These are phyloP conservation scores for Salinomyces thailandicus DNA, from an alignment of 2,329 filamentous ascomycete species.

Conservation along the genomic window DNA sequence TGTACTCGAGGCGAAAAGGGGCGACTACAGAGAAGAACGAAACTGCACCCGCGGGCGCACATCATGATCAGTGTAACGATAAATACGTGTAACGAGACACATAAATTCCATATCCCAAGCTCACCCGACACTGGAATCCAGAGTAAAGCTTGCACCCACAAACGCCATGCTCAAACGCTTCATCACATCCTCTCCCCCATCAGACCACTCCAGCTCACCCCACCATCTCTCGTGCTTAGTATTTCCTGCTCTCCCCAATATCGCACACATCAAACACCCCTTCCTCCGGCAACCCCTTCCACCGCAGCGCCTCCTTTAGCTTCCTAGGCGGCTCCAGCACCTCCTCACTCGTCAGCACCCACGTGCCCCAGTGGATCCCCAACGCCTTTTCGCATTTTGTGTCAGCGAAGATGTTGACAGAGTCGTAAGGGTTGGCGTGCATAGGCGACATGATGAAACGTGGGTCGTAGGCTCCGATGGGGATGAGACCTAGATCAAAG, in stretches of 20 bases:
- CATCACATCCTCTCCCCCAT: not conserved
- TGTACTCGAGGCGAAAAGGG: no score
- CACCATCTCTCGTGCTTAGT: conserved; percentile 1
- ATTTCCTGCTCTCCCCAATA: conserved; percentile 74
- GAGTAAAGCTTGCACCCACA: conserved; percentile 5
- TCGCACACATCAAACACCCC: conserved; percentile 74
- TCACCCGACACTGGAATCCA: not conserved
- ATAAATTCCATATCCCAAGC: not conserved
- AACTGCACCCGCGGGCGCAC: no score
- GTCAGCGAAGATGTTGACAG: conserved; percentile 80
- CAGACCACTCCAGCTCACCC: not conserved
- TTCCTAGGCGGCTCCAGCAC: conserved; percentile 70
- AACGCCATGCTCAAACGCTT: conserved; percentile 3
- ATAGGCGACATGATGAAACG: conserved; percentile 64
- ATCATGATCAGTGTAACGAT: no score
- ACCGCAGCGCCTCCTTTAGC: conserved; percentile 60
- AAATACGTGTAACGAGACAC: no score
- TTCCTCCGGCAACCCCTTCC: conserved; percentile 55
- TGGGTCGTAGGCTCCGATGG: conserved; percentile 80
- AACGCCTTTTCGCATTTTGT: conserved; percentile 67
- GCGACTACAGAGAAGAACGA: no score
- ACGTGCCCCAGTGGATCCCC: conserved; percentile 85
- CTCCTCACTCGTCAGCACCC: conserved; percentile 76
- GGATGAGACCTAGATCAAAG: conserved; percentile 84
- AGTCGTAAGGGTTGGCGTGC: conserved; percentile 79